Evolutionary conservation across 306 rosid species (phyloP).

Genomic region (Prunus kanzakura): DNA sequence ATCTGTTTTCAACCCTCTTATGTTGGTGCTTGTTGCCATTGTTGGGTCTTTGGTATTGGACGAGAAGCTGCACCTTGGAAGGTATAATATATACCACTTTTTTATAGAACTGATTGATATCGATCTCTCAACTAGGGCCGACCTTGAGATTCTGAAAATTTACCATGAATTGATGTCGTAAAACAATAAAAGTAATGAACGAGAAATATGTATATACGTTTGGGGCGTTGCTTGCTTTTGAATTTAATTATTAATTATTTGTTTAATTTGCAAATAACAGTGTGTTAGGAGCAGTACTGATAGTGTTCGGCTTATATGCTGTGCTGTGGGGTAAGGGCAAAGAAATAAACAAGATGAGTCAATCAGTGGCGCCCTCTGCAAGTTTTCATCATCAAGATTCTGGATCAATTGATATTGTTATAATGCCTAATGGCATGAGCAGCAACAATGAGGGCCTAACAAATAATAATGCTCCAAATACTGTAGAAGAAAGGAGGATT

Average conservation of each 20-base stretch:
- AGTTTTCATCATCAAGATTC: constrained; percentile 4
- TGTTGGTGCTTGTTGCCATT: constrained; percentile 46
- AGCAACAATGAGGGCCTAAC: not conserved
- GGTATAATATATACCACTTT: constrained; percentile 21
- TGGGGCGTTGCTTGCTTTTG: not conserved
- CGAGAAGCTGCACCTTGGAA: constrained; percentile 49
- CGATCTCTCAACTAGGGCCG: too few relatives aligned
- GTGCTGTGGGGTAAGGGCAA: constrained; percentile 19
- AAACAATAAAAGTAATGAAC: too few relatives aligned
- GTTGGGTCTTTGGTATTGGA: constrained; percentile 34
- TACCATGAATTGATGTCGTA: too few relatives aligned
- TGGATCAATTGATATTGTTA: not conserved
- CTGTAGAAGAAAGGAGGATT: too few relatives aligned
- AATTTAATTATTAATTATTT: not conserved
- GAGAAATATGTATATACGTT: too few relatives aligned
- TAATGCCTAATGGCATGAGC: not conserved
- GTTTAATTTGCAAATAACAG: not conserved
- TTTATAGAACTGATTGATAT: not conserved
- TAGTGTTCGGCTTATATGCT: not conserved
- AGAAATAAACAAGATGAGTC: constrained; percentile 3
- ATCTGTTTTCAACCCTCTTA: constrained; percentile 45
- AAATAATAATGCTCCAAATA: not conserved
- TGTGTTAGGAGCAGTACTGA: constrained; percentile 10
- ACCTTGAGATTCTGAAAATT: too few relatives aligned
- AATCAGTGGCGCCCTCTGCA: not conserved